Evolutionary conservation across 2,329 filamentous ascomycete genomes (phyloP).

Genomic region (Neospermospora avenae): DNA sequence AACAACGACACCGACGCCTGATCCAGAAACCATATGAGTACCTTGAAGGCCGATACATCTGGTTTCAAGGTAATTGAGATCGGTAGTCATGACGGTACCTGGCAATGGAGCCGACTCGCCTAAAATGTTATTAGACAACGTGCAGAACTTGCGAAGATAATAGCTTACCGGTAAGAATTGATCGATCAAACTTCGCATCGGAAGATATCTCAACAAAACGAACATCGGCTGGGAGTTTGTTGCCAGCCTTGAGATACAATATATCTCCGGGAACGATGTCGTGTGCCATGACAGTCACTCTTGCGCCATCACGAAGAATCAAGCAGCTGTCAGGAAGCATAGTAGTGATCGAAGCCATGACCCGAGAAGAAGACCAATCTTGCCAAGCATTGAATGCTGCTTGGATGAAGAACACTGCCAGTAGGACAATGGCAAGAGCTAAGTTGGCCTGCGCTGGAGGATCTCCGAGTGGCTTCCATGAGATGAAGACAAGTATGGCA

Average conservation of each 20-base stretch:
- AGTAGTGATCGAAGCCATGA: slow-evolving; percentile 76
- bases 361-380: slow-evolving; percentile 72
- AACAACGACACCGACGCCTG: slow-evolving; percentile 63
- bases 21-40: slow-evolving; percentile 73
- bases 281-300: slow-evolving; percentile 47
- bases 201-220: slow-evolving; percentile 66
- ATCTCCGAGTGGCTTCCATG: slow-evolving; percentile 71
- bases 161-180: slow-evolving; percentile 62
- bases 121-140: slow-evolving; percentile 19
- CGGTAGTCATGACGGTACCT: slow-evolving; percentile 62
- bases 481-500: slow-evolving; percentile 69
- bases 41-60: slow-evolving; percentile 73
- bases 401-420: slow-evolving; percentile 66
- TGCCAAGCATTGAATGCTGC: slow-evolving; percentile 68
- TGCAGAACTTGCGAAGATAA: neutral
- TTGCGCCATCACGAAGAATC: slow-evolving; percentile 57
- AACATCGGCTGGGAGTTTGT: slow-evolving; percentile 72
- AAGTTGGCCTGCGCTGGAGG: slow-evolving; percentile 69
- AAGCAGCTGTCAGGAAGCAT: slow-evolving; percentile 75
- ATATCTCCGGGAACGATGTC: slow-evolving; percentile 72
- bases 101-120: slow-evolving; percentile 64
- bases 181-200: slow-evolving; percentile 69
- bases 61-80: slow-evolving; percentile 74
- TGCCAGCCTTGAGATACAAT: slow-evolving; percentile 64
- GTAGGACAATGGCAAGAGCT: slow-evolving; percentile 69